Base-by-base conservation (phyloP, 176 grass and related monocot genomes). In the Oryza officinalis region DNA sequence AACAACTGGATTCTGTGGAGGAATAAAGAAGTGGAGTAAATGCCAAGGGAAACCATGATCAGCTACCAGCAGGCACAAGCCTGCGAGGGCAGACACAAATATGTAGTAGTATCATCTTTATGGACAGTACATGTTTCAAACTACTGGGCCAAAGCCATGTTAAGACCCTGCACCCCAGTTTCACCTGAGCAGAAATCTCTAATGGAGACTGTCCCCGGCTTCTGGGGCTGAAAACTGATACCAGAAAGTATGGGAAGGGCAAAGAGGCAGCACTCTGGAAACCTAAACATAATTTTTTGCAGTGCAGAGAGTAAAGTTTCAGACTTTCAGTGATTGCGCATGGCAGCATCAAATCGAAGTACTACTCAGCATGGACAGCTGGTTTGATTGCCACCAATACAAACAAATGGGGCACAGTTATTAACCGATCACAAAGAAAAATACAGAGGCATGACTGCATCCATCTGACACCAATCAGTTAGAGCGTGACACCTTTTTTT, bases 1-100 rank as follows among this genome's bases (percentile, higher is more conserved):
- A 89, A 87, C 38, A 45, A 49, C 45, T 64, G 52, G 75, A 65
- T 64, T 63, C 25, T 30, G 61, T 37, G 6, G 28, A 38, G 78
- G 47, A 66, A 82, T 78, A 90, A 86, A 83, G 37, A 74, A 18
- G 60, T 30, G 13, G 30, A 80, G 80, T 65, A 87, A 87, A 87
- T 74, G 52, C 6, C 84, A 87, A 78, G 63, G 23, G 63, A 74
- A 18, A 60, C 60, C 74, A 83, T 69, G 79, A 83, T 81, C 79
- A 82, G 88, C 73, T 40, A 76, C 67, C 78, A 72, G 82, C 72
- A 86, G 49, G 64, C 80, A 52, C 63, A 8, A 81, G 35, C 74
- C 63, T 83, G 79, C 80, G 50, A 80, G 23, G 75, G 41, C 84
- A 80, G 75, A 52, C 69, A 63, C 76, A 76, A 80, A 80, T 68